phyloP scores from a whole-genome alignment of 1,284 basidiomycete species.

The Schizophyllum commune region DNA sequence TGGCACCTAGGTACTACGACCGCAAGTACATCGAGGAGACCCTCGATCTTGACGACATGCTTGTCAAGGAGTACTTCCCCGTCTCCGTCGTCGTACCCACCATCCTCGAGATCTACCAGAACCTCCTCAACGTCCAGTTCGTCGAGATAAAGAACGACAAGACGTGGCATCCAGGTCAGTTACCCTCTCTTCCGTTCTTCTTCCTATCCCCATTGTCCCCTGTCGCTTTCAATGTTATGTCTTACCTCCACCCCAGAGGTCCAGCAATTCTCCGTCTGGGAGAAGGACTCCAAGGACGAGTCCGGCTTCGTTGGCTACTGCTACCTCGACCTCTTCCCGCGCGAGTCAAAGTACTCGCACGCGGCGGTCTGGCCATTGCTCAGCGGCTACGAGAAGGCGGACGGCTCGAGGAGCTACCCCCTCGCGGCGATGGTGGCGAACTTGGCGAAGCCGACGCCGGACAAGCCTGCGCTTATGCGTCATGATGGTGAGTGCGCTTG shows the following conservation, averaged over 20 bases:
- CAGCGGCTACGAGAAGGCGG: constrained; percentile 46
- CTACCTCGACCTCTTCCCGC: constrained; percentile 83
- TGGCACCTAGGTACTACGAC: constrained; percentile 41
- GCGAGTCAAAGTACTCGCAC: constrained; percentile 77
- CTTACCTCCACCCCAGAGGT: too few species aligned
- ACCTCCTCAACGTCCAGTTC: constrained; percentile 68
- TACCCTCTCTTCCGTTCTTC: not conserved
- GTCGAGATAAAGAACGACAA: constrained; percentile 46
- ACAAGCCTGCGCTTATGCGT: constrained; percentile 75
- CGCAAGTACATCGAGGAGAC: constrained; percentile 61
- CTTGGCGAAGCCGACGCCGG: constrained; percentile 73
- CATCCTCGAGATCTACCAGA: constrained; percentile 77
- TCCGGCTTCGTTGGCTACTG: constrained; percentile 72
- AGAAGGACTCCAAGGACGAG: constrained; percentile 60
- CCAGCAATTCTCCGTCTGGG: constrained; percentile 77
- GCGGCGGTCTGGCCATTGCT: constrained; percentile 79
- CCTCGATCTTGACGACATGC: constrained; percentile 61
- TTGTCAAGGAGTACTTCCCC: constrained; percentile 83
- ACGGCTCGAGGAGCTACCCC: constrained; percentile 64
- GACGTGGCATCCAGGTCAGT: constrained; percentile 70
- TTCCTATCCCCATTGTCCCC: too few species aligned
- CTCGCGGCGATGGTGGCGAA: constrained; percentile 82
- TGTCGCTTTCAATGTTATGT: too few species aligned
- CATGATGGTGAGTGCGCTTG: constrained; percentile 41
- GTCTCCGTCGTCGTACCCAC: constrained; percentile 73